Percentiles rank a stretch among this genome's conserved stretches.
These are phyloP conservation scores for Pneumocystis canis DNA, from an alignment of 1,139 yeast genomes.

Conservation along the genomic window DNA sequence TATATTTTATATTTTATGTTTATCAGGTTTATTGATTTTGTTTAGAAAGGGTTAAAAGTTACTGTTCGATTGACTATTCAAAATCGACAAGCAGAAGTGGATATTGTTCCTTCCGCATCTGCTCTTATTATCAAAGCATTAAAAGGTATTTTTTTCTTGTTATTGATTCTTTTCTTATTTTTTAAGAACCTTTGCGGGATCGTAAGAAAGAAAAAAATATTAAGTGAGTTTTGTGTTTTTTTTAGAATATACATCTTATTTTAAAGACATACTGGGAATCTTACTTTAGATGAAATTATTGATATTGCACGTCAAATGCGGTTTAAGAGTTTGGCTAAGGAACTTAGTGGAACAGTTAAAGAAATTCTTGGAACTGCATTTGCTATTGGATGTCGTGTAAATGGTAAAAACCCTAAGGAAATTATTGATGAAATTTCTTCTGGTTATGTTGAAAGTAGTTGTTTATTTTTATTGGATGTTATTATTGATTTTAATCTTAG, in stretches of 20 bases:
- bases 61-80: slow-evolving; percentile 97
- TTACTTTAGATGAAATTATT: slow-evolving; percentile 89
- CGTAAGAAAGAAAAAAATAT: slow-evolving; percentile 99
- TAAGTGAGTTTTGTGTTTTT: slow-evolving; percentile 27
- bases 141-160: slow-evolving; percentile 30
- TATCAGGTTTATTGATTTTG: background rate
- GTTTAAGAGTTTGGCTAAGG: slow-evolving; percentile 96
- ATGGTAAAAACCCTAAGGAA: slow-evolving; percentile 98
- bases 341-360: slow-evolving; percentile 89
- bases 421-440: slow-evolving; percentile 28
- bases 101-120: slow-evolving; percentile 99
- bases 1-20: slow-evolving; percentile 34
- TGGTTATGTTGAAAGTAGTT: slow-evolving; percentile 10
- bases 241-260: background rate
- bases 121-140: slow-evolving; percentile 97
- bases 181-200: slow-evolving; percentile 95
- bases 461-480: background rate
- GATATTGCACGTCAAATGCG: slow-evolving; percentile 97
- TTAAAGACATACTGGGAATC: slow-evolving; percentile 81
- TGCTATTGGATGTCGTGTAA: slow-evolving; percentile 45
- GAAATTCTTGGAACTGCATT: slow-evolving; percentile 69
- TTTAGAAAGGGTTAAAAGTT: slow-evolving; percentile 70
- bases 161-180: background rate
- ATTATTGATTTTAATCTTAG: slow-evolving; percentile 3
- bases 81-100: slow-evolving; percentile 99